A percentile compares a stretch with the other conserved stretches of the same genome.
Evolutionary conservation across 768 basidiomycete genomes (phyloP).

Genomic region (Mycena venus): DNA sequence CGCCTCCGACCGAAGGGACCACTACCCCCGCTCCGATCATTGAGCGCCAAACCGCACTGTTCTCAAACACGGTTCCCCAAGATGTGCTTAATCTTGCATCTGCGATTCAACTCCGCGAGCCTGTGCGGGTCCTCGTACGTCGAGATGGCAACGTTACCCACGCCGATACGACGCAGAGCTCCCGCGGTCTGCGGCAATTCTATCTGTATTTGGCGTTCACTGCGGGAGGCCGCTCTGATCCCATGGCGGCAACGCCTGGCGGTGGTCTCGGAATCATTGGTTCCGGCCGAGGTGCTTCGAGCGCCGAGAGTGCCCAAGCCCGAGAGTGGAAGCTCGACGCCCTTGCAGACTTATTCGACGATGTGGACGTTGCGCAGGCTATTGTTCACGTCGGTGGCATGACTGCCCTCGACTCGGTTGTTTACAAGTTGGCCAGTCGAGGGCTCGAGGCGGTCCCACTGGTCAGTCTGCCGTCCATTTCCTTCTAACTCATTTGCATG

Average conservation of each 20-base stretch:
- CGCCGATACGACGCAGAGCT: conserved; percentile 74
- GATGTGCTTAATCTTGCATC: conserved; percentile 97
- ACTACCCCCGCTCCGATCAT: conserved; percentile 53
- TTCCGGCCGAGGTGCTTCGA: conserved; percentile 87
- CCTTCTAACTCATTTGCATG: conserved; percentile 1
- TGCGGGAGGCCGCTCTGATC: conserved; percentile 80
- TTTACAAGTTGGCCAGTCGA: conserved; percentile 89
- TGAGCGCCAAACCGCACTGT: conserved; percentile 93
- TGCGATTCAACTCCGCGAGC: conserved; percentile 93
- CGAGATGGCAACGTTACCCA: conserved; percentile 88
- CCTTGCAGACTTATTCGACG: conserved; percentile 89
- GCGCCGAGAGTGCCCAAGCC: conserved; percentile 86
- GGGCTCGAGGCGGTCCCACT: conserved; percentile 91
- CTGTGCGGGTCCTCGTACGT: conserved; percentile 97
- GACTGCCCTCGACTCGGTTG: conserved; percentile 87
- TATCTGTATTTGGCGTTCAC: conserved; percentile 97
- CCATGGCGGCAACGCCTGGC: conserved; percentile 55
- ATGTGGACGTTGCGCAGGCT: conserved; percentile 83
- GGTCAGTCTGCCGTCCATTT: conserved; percentile 60
- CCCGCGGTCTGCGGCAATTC: conserved; percentile 92
- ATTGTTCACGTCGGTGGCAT: conserved; percentile 92
- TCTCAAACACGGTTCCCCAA: conserved; percentile 98
- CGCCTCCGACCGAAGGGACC: conserved; percentile 58
- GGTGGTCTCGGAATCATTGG: conserved; percentile 92
- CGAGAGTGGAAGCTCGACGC: conserved; percentile 97